Conservation (phyloP, 306 rosid species). For the Amphicarpaea edgeworthii region DNA sequence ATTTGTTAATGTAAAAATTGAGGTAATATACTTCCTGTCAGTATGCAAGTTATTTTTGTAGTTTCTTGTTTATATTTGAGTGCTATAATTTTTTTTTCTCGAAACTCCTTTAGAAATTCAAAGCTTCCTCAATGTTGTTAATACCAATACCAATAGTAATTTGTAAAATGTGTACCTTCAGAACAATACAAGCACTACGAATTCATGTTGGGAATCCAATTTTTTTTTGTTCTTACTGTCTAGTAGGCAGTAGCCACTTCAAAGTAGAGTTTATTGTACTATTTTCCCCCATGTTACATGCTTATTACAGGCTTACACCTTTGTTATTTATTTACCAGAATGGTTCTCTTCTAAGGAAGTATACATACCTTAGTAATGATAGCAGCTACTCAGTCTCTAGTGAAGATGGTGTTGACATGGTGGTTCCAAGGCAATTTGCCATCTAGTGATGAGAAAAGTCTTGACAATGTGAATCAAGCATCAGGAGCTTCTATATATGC, state of each 20-base stretch:
- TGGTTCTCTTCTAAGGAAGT: constrained; percentile 86
- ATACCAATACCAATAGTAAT: not conserved
- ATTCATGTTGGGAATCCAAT: too few relatives aligned
- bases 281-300: not conserved
- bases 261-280: not conserved
- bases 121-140: constrained; percentile 16
- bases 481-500: constrained; percentile 49
- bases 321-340: constrained; percentile 60
- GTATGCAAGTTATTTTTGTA: not conserved
- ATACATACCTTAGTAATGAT: constrained; percentile 77
- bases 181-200: not conserved
- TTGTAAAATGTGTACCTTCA: constrained; percentile 2
- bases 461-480: constrained; percentile 53
- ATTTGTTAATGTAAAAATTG: constrained; percentile 86
- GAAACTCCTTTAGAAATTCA: not conserved
- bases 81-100: not conserved
- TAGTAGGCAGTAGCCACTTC: not conserved
- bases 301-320: constrained; percentile 34
- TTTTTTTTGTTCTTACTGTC: constrained; percentile 5
- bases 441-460: constrained; percentile 59
- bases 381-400: constrained; percentile 88
- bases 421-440: constrained; percentile 57
- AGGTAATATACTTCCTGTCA: constrained; percentile 65
- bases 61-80: constrained; percentile 19
- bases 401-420: constrained; percentile 86